A percentile compares a stretch with the other conserved stretches of the same genome.
phyloP scores from a whole-genome alignment of 345 rosid genomes.

The Trapa incisa region DNA sequence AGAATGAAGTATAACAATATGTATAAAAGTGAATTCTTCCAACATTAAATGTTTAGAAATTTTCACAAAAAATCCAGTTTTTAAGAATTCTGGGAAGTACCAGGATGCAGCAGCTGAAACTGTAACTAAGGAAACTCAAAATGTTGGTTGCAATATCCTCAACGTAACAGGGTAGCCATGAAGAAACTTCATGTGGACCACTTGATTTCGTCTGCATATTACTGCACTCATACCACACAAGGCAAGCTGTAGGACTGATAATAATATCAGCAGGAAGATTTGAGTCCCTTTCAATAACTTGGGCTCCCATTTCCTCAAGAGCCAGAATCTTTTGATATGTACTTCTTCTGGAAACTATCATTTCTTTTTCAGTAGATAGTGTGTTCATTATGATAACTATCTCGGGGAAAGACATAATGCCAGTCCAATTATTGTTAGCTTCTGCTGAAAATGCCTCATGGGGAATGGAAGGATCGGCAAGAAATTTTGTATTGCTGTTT shows the following conservation, averaged over 20 bases:
- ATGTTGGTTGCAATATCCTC: conserved; percentile 74
- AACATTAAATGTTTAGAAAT: too few relatives aligned
- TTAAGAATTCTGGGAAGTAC: conserved; percentile 20
- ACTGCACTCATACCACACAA: conserved; percentile 70
- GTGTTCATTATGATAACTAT: conserved; percentile 60
- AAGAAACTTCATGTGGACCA: conserved; percentile 42
- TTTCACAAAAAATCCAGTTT: background rate
- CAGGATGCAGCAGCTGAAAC: conserved; percentile 75
- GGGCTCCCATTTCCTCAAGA: conserved; percentile 70
- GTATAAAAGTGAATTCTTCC: too few relatives aligned
- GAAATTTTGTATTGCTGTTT: conserved; percentile 12
- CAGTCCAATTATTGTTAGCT: conserved; percentile 22
- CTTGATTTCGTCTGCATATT: conserved; percentile 43
- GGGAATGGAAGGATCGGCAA: conserved; percentile 17
- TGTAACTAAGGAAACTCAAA: conserved; percentile 62
- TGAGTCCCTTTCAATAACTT: conserved; percentile 80
- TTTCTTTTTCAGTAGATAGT: conserved; percentile 57
- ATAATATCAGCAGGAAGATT: conserved; percentile 69
- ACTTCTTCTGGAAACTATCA: conserved; percentile 78
- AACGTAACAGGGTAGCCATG: conserved; percentile 48
- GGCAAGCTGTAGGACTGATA: conserved; percentile 55
- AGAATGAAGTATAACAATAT: too few relatives aligned
- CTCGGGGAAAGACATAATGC: conserved; percentile 22
- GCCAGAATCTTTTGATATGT: conserved; percentile 72
- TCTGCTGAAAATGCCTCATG: conserved; percentile 20